Conservation (phyloP, 139 green algal species). For the Tetradesmus lagerheimii region DNA sequence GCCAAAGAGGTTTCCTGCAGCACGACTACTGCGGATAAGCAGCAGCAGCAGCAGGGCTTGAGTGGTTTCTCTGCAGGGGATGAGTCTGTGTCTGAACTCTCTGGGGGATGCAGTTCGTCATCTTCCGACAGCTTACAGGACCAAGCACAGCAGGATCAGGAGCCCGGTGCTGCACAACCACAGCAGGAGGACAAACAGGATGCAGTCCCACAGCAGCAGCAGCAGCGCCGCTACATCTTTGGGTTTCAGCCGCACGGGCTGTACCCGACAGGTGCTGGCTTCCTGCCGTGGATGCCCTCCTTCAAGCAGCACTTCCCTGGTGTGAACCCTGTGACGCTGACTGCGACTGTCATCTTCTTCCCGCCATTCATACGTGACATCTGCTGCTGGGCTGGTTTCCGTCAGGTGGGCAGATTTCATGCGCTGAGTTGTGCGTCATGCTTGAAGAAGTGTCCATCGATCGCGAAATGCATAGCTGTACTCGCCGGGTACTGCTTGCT, state of each 20-base stretch:
- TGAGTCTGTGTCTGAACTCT: not conserved
- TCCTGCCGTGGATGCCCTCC: conserved; percentile 74
- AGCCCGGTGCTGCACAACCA: not conserved
- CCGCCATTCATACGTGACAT: conserved; percentile 74
- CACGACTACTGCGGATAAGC: not conserved
- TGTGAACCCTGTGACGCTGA: conserved; percentile 67
- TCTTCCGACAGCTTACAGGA: not conserved
- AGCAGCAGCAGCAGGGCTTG: not conserved
- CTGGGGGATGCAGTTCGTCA: not conserved
- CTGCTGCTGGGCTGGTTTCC: conserved; percentile 71
- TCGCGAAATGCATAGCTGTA: no score
- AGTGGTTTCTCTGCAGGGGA: no score
- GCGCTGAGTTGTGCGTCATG: not conserved
- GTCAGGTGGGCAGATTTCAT: conserved; percentile 58
- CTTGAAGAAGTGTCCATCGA: no score
- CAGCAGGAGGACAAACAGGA: not conserved
- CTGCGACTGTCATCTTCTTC: conserved; percentile 75
- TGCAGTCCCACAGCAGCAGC: not conserved
- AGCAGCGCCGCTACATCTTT: conserved; percentile 65
- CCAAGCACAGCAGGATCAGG: not conserved
- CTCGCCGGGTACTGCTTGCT: no score
- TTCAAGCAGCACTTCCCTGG: conserved; percentile 62
- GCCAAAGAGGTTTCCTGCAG: no score
- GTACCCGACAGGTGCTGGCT: conserved; percentile 85
- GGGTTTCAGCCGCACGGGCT: conserved; percentile 86